Evolutionary conservation across 2,329 filamentous ascomycete genomes (phyloP).

Genomic region (Coleophoma eucalyptorum): DNA sequence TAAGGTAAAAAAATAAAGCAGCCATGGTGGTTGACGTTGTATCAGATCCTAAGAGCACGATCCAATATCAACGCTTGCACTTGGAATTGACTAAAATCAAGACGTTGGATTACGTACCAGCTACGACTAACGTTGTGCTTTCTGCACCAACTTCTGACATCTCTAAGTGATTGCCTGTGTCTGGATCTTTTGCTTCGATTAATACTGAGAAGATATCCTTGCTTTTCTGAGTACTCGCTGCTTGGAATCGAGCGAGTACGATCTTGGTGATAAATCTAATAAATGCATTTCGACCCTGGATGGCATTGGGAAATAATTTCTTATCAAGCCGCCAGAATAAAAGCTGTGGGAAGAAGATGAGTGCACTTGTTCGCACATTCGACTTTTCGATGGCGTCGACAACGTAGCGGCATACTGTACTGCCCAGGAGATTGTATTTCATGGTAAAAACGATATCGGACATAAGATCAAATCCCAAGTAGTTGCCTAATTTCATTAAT

Average conservation of each 20-base stretch:
- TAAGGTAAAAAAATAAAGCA: constrained; percentile 33
- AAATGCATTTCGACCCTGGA: neutral
- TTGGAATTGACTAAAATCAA: no score
- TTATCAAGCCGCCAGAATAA: neutral
- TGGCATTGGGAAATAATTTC: neutral
- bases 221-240: neutral
- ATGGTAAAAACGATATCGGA: neutral
- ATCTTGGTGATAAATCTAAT: neutral
- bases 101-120: no score
- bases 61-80: no score
- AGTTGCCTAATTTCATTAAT: neutral
- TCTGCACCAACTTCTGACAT: neutral
- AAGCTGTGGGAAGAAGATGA: neutral
- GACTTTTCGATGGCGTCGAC: neutral
- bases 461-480: neutral
- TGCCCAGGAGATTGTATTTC: neutral
- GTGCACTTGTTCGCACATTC: neutral
- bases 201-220: neutral
- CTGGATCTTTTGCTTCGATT: neutral
- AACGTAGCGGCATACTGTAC: neutral
- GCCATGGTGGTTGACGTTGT: constrained; percentile 26
- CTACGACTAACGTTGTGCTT: neutral
- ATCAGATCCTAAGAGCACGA: neutral
- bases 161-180: neutral
- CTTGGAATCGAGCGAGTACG: neutral